Evolutionary conservation across 345 rosid genomes (phyloP).

Genomic region (Arabidopsis suecica): DNA sequence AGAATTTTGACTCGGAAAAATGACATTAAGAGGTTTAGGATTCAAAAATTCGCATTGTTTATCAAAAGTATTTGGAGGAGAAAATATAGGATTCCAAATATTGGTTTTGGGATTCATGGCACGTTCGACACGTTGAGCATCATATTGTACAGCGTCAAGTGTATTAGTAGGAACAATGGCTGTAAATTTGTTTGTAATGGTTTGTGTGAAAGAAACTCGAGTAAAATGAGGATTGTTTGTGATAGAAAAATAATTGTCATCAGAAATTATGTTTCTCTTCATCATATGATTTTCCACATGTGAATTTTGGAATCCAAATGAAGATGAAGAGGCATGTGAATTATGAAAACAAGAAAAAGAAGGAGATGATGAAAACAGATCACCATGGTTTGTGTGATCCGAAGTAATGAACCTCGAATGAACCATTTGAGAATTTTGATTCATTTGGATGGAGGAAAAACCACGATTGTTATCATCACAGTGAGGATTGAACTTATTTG

Average conservation of each 20-base stretch:
- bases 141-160: neutral
- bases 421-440: neutral
- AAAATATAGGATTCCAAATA: neutral
- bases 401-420: neutral
- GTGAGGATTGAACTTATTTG: neutral
- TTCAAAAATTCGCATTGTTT: neutral
- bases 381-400: neutral
- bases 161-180: slow-evolving; percentile 29
- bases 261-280: neutral
- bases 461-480: neutral
- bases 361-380: neutral
- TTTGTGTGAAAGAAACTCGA: slow-evolving; percentile 27
- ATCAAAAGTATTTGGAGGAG: neutral
- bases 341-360: neutral
- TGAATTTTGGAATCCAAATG: neutral
- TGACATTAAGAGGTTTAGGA: neutral
- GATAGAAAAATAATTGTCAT: neutral
- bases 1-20: neutral
- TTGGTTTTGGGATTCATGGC: neutral
- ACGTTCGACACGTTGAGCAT: neutral
- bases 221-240: slow-evolving; percentile 18
- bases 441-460: neutral
- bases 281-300: neutral
- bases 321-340: neutral
- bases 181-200: slow-evolving; percentile 20